Percentiles rank a stretch among this genome's conserved stretches.
Conservation (phyloP, 495 filamentous ascomycete genomes). For the Aspergillus nidulans region DNA sequence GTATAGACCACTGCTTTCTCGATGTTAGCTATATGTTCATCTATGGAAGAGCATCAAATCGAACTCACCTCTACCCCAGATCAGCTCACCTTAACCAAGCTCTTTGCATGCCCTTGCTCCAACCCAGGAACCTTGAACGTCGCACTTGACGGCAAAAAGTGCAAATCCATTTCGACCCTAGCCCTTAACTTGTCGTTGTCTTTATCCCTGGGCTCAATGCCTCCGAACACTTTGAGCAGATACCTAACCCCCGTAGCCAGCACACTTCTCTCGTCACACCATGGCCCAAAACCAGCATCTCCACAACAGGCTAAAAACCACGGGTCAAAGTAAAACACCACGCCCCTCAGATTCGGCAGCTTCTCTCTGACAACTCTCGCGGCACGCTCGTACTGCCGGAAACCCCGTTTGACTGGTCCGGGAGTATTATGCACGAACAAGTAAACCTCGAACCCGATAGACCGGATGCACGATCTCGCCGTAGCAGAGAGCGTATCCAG, state of each 20-base stretch:
- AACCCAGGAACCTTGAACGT: conserved; percentile 8
- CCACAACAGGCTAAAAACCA: conserved; percentile 29
- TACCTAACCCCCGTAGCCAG: conserved; percentile 30
- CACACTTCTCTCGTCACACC: conserved; percentile 26
- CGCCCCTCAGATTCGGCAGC: conserved; percentile 24
- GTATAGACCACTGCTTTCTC: too few relatives aligned
- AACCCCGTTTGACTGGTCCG: conserved; percentile 29
- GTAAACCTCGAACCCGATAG: conserved; percentile 40
- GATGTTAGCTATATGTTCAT: neutral
- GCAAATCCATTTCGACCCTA: conserved; percentile 24
- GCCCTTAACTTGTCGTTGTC: conserved; percentile 13
- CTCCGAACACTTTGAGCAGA: conserved; percentile 29
- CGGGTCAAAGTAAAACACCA: conserved; percentile 36
- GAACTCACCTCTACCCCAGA: neutral
- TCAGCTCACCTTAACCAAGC: neutral
- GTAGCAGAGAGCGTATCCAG: conserved; percentile 34
- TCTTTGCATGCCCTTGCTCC: neutral
- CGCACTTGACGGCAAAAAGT: conserved; percentile 28
- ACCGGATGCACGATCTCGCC: conserved; percentile 31
- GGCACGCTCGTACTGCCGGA: conserved; percentile 32
- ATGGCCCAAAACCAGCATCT: neutral
- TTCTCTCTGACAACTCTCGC: conserved; percentile 20
- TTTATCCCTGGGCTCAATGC: conserved; percentile 1
- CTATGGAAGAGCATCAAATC: neutral
- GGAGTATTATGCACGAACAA: conserved; percentile 34